A percentile compares a stretch with the other conserved stretches of the same genome.
Evolutionary conservation across 164 flowering plant species (phyloP).

Genomic region (Liriodendron chinense): DNA sequence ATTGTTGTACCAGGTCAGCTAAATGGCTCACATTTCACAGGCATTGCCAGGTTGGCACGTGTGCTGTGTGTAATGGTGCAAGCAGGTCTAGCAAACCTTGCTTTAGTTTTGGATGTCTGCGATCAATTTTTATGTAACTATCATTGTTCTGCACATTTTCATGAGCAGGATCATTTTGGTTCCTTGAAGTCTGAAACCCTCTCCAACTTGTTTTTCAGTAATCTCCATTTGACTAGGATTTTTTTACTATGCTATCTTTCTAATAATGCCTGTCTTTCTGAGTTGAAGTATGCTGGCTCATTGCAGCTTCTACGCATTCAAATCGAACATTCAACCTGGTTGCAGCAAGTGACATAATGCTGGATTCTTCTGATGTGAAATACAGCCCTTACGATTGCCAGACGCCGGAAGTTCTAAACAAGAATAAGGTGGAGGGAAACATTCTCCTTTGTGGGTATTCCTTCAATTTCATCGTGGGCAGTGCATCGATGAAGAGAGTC

Average conservation of each 20-base stretch:
- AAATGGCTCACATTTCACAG: no score
- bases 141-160: no score
- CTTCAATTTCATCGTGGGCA: constrained; percentile 81
- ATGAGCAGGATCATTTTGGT: no score
- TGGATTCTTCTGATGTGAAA: constrained; percentile 69
- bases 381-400: constrained; percentile 91
- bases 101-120: no score
- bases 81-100: no score
- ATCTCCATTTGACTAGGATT: neutral
- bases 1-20: no score
- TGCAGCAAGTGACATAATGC: constrained; percentile 86
- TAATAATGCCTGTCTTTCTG: constrained; percentile 4
- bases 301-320: constrained; percentile 68
- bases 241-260: neutral
- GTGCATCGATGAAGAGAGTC: constrained; percentile 85
- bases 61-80: no score
- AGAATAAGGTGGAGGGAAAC: constrained; percentile 77
- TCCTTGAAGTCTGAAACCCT: no score
- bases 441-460: constrained; percentile 98
- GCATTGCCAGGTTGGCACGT: no score
- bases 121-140: no score
- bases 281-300: constrained; percentile 5
- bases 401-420: constrained; percentile 77
- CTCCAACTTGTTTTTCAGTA: no score
- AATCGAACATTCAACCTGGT: constrained; percentile 70